These are phyloP conservation scores for Anisodus tanguticus DNA, from an alignment of 257 asterid species.

Conservation along the genomic window DNA sequence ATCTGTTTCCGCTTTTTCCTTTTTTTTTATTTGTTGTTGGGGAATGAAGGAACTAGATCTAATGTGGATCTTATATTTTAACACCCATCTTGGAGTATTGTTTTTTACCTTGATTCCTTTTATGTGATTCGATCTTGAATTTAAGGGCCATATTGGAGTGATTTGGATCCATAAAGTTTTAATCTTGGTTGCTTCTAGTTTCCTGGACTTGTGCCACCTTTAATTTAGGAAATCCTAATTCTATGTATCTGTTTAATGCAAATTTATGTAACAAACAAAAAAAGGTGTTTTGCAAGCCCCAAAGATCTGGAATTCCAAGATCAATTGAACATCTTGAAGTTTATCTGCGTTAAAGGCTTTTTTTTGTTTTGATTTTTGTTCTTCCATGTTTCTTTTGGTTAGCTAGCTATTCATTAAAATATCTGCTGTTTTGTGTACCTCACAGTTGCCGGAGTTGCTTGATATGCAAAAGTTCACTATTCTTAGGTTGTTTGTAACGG, in stretches of 20 bases:
- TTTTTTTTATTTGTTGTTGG: neutral
- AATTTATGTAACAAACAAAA: neutral
- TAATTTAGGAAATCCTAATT: no score
- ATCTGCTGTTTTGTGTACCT: neutral
- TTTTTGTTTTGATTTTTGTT: neutral
- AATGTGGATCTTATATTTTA: slow-evolving; percentile 20
- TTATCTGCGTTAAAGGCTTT: neutral
- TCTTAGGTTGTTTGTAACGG: neutral
- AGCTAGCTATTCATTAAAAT: neutral
- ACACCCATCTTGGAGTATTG: neutral
- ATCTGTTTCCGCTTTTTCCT: neutral
- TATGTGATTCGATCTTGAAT: neutral
- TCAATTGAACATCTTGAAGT: neutral
- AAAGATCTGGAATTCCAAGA: neutral
- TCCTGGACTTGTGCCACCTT: neutral
- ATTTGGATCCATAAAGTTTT: neutral
- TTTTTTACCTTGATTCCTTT: neutral
- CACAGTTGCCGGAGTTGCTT: neutral
- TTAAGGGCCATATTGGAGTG: neutral
- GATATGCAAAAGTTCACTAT: neutral
- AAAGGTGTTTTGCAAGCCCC: neutral
- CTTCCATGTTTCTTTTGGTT: neutral
- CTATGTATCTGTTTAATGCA: neutral
- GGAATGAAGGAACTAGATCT: neutral
- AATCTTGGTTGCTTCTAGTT: neutral